These are phyloP conservation scores for Pleurotus tuber-regium DNA, from an alignment of 768 basidiomycete genomes.

Conservation along the genomic window DNA sequence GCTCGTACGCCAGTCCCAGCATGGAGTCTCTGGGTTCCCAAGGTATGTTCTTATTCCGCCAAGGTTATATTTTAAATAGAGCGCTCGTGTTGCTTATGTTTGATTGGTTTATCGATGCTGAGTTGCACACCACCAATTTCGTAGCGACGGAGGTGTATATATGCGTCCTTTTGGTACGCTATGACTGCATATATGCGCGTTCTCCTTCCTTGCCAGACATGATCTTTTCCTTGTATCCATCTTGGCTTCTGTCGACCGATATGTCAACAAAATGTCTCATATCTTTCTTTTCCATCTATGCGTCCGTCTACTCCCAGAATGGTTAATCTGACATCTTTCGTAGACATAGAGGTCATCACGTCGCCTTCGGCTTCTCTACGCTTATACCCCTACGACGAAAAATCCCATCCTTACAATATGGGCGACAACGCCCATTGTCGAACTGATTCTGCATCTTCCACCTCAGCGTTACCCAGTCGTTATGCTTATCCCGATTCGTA, in stretches of 20 bases:
- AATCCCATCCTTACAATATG: neutral
- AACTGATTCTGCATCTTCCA: slow-evolving; percentile 2
- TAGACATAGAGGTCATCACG: slow-evolving; percentile 5
- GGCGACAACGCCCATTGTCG: neutral
- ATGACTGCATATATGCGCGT: neutral
- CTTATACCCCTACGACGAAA: neutral
- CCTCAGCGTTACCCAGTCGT: slow-evolving; percentile 4
- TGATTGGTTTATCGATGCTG: too few species aligned
- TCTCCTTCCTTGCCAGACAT: neutral
- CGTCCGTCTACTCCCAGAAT: neutral
- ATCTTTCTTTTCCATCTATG: neutral
- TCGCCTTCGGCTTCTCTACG: neutral
- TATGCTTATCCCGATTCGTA: slow-evolving; percentile 8
- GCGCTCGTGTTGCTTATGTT: too few species aligned
- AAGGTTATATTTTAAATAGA: too few species aligned
- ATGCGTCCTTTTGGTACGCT: neutral
- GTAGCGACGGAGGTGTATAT: too few species aligned
- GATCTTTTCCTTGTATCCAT: neutral
- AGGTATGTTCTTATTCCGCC: too few species aligned
- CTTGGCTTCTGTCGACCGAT: neutral
- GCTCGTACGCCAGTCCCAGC: neutral
- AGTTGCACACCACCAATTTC: too few species aligned
- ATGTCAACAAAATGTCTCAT: neutral
- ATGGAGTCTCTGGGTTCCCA: slow-evolving; percentile 7
- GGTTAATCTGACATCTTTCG: neutral